phyloP scores from a whole-genome alignment of 2,329 filamentous ascomycete species.

The Aspergillus niger region DNA sequence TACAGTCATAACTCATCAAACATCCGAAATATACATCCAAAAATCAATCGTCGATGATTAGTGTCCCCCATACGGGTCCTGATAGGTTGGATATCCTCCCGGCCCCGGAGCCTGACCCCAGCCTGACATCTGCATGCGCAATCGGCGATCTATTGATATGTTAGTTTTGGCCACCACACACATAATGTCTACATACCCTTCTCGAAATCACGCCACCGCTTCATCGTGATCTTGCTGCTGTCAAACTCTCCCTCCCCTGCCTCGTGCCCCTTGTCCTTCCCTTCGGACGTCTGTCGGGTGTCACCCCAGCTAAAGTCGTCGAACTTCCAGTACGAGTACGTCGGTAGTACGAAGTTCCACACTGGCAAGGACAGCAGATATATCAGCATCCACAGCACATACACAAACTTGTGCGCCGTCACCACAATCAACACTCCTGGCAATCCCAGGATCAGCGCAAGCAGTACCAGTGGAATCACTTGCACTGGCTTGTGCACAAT shows the following conservation, averaged over 20 bases:
- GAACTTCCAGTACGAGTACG: constrained; percentile 98
- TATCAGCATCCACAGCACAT: constrained; percentile 95
- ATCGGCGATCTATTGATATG: constrained; percentile 38
- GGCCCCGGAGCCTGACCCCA: constrained; percentile 15
- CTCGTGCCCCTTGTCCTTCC: constrained; percentile 79
- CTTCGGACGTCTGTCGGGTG: constrained; percentile 90
- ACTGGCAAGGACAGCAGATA: constrained; percentile 90
- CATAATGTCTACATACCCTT: constrained; percentile 52
- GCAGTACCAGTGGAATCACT: constrained; percentile 84
- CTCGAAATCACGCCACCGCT: constrained; percentile 97
- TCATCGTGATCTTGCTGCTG: constrained; percentile 99
- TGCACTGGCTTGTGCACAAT: constrained; percentile 77
- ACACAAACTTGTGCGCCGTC: constrained; percentile 89
- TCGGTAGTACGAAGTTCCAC: constrained; percentile 95
- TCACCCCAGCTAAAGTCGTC: constrained; percentile 99
- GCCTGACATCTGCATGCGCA: constrained; percentile 30
- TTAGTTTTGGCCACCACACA: background rate
- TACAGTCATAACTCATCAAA: background rate
- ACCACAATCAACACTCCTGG: constrained; percentile 89
- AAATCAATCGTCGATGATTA: constrained; percentile 15
- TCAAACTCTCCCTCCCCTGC: constrained; percentile 96
- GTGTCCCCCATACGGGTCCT: constrained; percentile 43
- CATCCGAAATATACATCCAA: constrained; percentile 5
- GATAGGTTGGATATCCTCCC: constrained; percentile 33
- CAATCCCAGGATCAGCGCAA: constrained; percentile 88